Evolutionary conservation across 345 rosid species (phyloP), one percentile per base, ranked within the genome.

Genomic region (Aquilaria yunnanensis): DNA sequence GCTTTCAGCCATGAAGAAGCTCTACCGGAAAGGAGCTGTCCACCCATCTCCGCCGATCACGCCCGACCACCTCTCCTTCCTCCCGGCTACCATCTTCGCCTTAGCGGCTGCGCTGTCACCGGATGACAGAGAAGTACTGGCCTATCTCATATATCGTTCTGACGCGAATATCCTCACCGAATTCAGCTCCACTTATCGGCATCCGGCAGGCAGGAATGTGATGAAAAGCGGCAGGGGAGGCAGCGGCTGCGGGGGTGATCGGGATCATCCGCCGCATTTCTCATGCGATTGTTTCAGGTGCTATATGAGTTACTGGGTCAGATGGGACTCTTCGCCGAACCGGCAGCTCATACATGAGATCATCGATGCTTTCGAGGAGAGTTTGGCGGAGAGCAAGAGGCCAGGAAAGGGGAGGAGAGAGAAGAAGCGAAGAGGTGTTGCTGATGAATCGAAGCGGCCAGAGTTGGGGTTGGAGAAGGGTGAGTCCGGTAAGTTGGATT

Each of bases 311-410:
- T 89, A 80, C 70, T 89, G 96, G 94, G 80, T 76, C 62, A 69
- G 86, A 59, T 87, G 97, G 97, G 97, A 85, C 68, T 46, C 74
- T 14, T 90, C 97, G 1, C 92, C 88, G 14, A 85, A 79, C 57
- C 80, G 88, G 13, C 79, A 90, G 57, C 80, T 85, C n/a, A 90
- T 90, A 47, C 95, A 90, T 9, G 84, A 87, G 64, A 81, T 85
- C 70, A 83, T 87, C 69, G 97, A 90, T 59, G 85, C 85, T 45
- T 81, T 60, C 10, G 96, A 89, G 71, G 91, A 83, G 5, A 73
- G 63, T n/a, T 66, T 80, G 64, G 45, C 47, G 57, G 48, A 67
- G 73, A 63, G 53, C 41, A 73, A 70, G 46, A 76, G 58, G 57
- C 53, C 55, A 32, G 56, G 13, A 41, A 85, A 59, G 62, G 76